Evolutionary conservation across 306 rosid species (phyloP).

Genomic region (Cyamopsis tetragonoloba): DNA sequence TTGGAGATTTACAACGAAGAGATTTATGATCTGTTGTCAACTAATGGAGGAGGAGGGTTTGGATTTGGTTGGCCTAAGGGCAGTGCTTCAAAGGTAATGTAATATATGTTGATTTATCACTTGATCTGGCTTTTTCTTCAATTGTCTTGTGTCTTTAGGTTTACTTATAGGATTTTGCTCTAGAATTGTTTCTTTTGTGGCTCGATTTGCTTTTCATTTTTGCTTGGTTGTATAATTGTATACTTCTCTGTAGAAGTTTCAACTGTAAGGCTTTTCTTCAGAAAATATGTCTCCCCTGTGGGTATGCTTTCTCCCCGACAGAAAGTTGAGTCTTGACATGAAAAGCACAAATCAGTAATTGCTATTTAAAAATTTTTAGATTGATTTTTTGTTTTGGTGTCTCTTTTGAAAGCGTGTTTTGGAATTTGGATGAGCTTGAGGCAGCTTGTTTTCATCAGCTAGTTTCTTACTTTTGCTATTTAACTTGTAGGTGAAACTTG

Average conservation of each 20-base stretch:
- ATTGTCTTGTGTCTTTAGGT: neutral
- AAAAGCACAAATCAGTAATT: neutral
- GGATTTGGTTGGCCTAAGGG: slow-evolving; percentile 90
- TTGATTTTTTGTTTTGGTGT: neutral
- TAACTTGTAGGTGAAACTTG: slow-evolving; percentile 73
- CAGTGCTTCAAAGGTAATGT: slow-evolving; percentile 66
- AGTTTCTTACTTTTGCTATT: neutral
- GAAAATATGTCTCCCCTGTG: neutral
- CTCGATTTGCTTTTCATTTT: neutral
- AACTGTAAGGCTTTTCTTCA: neutral
- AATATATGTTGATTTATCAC: neutral
- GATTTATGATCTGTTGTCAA: slow-evolving; percentile 76
- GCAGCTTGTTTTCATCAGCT: too few relatives aligned
- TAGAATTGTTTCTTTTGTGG: neutral
- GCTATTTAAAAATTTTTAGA: neutral
- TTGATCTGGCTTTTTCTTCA: neutral
- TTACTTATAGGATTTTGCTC: neutral
- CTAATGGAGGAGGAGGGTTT: slow-evolving; percentile 70
- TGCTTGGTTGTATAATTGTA: neutral
- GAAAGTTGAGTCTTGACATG: neutral
- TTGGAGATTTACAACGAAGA: slow-evolving; percentile 97
- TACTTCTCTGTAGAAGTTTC: neutral
- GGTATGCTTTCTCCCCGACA: neutral
- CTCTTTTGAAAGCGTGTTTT: neutral
- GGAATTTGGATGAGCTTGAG: neutral